These are phyloP conservation scores for Backusella parvicylindrica DNA, from an alignment of 192 early-diverging fungal genomes.

Conservation along the genomic window DNA sequence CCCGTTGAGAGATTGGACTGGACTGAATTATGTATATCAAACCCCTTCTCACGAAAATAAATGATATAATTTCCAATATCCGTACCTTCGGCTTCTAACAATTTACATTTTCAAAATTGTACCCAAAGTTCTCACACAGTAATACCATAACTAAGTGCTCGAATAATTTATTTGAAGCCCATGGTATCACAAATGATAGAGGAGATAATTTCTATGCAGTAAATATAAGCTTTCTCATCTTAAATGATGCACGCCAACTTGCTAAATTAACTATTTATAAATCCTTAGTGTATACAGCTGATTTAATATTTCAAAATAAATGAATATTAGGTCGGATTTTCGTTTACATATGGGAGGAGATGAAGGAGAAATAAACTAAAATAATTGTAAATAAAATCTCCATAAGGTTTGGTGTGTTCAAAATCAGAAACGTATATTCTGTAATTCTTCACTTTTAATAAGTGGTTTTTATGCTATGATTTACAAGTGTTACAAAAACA, in stretches of 20 bases:
- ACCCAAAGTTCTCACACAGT: not conserved
- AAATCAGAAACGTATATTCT: not conserved
- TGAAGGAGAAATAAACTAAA: not conserved
- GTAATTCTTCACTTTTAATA: no score
- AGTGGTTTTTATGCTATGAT: no score
- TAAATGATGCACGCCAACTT: not conserved
- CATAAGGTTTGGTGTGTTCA: not conserved
- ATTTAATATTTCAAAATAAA: not conserved
- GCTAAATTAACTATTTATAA: not conserved
- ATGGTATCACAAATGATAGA: conserved; percentile 2
- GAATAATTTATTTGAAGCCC: not conserved
- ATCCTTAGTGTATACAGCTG: not conserved
- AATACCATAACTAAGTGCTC: not conserved
- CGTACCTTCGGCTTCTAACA: not conserved
- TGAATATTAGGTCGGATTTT: not conserved
- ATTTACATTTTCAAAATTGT: not conserved
- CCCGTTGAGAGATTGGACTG: not conserved
- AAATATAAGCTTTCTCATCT: not conserved
- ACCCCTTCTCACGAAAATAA: not conserved
- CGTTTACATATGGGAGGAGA: not conserved
- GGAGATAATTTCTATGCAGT: not conserved
- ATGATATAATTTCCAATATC: not conserved
- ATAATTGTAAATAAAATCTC: not conserved
- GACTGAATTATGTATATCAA: not conserved
- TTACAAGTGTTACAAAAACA: no score